Percentiles rank a stretch among this genome's conserved stretches.
Conservation (phyloP, 169 alveolate species). For the Babesia sp. region DNA sequence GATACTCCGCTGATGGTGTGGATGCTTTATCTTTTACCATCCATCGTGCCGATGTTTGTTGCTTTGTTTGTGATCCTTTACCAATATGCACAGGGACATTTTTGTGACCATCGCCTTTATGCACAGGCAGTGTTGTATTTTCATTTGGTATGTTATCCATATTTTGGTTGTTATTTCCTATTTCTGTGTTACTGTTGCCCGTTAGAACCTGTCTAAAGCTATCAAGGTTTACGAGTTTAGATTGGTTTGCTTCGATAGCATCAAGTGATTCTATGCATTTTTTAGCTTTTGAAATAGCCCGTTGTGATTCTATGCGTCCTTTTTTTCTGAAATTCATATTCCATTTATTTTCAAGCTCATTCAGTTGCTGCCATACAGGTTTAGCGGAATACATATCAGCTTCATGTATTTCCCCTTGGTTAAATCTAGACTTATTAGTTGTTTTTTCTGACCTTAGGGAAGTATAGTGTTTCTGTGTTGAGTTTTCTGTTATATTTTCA, state of each 20-base stretch:
- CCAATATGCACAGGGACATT: neutral
- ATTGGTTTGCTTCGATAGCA: constrained; percentile 30
- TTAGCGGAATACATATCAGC: constrained; percentile 64
- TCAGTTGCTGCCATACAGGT: constrained; percentile 70
- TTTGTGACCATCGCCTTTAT: constrained; percentile 2
- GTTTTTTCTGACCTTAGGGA: neutral
- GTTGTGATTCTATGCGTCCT: constrained; percentile 47
- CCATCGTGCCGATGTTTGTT: too few relatives aligned
- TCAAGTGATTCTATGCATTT: constrained; percentile 51
- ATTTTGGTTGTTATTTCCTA: neutral
- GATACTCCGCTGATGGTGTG: neutral
- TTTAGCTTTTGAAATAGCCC: constrained; percentile 59
- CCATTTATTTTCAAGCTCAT: constrained; percentile 61
- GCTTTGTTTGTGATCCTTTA: too few relatives aligned
- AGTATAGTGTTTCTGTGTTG: neutral
- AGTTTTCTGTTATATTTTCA: neutral
- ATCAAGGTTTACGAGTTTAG: constrained; percentile 11
- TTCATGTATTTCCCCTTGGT: constrained; percentile 20
- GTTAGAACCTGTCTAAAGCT: neutral
- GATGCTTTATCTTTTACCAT: neutral
- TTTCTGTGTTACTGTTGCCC: neutral
- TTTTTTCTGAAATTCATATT: constrained; percentile 47
- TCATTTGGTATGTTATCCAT: neutral
- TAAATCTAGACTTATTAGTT: constrained; percentile 32
- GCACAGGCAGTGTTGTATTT: neutral